Evolutionary conservation across 2,329 filamentous ascomycete species (phyloP).

Genomic region (Aspergillus awamori): DNA sequence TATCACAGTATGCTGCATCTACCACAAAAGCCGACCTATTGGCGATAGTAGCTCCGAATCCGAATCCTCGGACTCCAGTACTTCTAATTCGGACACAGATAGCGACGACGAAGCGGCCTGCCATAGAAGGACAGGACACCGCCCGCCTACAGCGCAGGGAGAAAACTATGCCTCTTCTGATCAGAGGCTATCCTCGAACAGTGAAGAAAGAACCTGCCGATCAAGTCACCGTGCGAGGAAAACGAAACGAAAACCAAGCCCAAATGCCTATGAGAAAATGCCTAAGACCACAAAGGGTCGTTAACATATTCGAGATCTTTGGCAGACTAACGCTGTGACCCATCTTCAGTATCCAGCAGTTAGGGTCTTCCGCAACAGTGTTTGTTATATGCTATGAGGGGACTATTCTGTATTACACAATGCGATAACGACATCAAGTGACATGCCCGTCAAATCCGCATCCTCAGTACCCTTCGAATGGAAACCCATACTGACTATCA

Average conservation of each 20-base stretch:
- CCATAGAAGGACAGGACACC: slow-evolving; percentile 4
- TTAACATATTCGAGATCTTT: background rate
- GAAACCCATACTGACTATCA: background rate
- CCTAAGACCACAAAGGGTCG: slow-evolving; percentile 35
- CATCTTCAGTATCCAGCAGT: background rate
- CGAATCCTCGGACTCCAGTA: slow-evolving; percentile 56
- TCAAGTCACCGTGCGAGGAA: slow-evolving; percentile 25
- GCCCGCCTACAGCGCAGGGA: slow-evolving; percentile 10
- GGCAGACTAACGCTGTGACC: background rate
- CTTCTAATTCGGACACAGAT: slow-evolving; percentile 54
- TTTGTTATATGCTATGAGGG: no score
- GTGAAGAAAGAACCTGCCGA: slow-evolving; percentile 20
- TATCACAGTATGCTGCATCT: slow-evolving; percentile 93
- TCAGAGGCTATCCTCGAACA: background rate
- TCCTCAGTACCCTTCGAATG: background rate
- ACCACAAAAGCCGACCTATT: slow-evolving; percentile 79
- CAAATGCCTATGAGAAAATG: slow-evolving; percentile 53
- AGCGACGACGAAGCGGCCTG: slow-evolving; percentile 28
- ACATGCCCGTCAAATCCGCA: no score
- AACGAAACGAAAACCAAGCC: slow-evolving; percentile 41
- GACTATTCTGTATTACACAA: no score
- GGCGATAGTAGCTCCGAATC: slow-evolving; percentile 74
- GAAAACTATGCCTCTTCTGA: background rate
- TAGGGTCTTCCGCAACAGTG: no score
- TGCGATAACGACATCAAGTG: no score